phyloP scores from a whole-genome alignment of 2,329 filamentous ascomycete genomes.

The Fusarium floridanum region DNA sequence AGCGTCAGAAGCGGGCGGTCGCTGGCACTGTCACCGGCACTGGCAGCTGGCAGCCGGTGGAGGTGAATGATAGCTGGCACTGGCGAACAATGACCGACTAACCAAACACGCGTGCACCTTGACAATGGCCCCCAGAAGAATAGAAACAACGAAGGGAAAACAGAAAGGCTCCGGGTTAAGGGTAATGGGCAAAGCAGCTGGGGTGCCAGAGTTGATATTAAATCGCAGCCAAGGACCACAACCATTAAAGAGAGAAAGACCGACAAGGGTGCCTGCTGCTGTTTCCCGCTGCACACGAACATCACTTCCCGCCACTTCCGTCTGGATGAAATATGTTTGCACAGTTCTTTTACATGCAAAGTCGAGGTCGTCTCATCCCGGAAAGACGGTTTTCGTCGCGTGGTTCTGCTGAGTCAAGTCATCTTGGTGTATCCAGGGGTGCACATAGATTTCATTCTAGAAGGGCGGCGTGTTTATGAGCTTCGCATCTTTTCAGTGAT shows the following conservation, averaged over 20 bases:
- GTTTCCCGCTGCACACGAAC: conserved; percentile 37
- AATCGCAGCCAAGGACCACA: conserved; percentile 9
- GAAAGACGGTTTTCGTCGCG: not conserved
- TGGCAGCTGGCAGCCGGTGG: conserved; percentile 15
- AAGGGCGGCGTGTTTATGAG: not conserved
- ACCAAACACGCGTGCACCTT: not conserved
- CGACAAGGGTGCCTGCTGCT: conserved; percentile 38
- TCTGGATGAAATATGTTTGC: conserved; percentile 15
- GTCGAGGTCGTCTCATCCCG: not conserved
- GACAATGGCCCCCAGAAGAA: not conserved
- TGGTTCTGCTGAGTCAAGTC: not conserved
- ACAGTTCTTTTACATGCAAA: not conserved
- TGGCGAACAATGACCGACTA: conserved; percentile 13
- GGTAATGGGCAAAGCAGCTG: not conserved
- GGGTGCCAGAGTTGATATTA: not conserved
- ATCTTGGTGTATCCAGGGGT: not conserved
- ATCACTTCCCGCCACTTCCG: conserved; percentile 20
- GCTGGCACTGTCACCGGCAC: conserved; percentile 12
- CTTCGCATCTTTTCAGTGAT: not conserved
- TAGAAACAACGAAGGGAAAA: not conserved
- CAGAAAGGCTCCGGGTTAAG: not conserved
- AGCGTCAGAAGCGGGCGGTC: conserved; percentile 1
- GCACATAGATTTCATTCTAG: not conserved
- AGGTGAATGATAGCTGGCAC: conserved; percentile 13
- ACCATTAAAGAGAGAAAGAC: conserved; percentile 16